A percentile compares a stretch with the other conserved stretches of the same genome.
phyloP scores from a whole-genome alignment of 129 eudicot genomes.

The Kitagawia praeruptora region DNA sequence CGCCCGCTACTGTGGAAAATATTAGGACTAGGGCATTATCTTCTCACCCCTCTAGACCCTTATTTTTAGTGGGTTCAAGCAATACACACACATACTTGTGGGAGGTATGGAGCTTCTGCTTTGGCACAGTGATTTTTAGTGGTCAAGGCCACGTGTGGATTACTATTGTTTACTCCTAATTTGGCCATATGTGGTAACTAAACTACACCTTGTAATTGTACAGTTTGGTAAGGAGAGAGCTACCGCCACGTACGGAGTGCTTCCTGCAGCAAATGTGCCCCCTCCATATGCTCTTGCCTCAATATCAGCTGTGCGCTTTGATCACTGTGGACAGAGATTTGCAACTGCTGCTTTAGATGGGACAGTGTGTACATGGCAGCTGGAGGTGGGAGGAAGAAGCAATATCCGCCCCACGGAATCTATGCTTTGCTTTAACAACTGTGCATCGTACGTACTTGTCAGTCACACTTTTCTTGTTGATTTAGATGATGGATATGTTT shows the following conservation, averaged over 20 bases:
- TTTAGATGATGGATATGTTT: background rate
- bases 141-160: background rate
- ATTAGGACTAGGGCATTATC: conserved; percentile 71
- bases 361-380: conserved; percentile 99
- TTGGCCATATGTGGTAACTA: background rate
- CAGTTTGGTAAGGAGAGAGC: conserved; percentile 93
- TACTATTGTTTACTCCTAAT: background rate
- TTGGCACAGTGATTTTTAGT: background rate
- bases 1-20: conserved; percentile 79
- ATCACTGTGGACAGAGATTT: conserved; percentile 86
- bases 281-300: conserved; percentile 98
- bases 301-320: conserved; percentile 78
- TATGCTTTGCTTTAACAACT: conserved; percentile 75
- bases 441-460: conserved; percentile 59
- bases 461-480: background rate
- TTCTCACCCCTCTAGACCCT: conserved; percentile 87
- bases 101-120: conserved; percentile 54
- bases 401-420: conserved; percentile 90
- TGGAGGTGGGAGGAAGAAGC: conserved; percentile 98
- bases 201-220: conserved; percentile 13
- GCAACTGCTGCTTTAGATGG: conserved; percentile 91
- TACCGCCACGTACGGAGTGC: conserved; percentile 95
- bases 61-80: conserved; percentile 95
- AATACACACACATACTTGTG: conserved; percentile 84
- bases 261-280: conserved; percentile 95